Base-by-base conservation (phyloP, 768 basidiomycete species). In the Mycena haematopus region DNA sequence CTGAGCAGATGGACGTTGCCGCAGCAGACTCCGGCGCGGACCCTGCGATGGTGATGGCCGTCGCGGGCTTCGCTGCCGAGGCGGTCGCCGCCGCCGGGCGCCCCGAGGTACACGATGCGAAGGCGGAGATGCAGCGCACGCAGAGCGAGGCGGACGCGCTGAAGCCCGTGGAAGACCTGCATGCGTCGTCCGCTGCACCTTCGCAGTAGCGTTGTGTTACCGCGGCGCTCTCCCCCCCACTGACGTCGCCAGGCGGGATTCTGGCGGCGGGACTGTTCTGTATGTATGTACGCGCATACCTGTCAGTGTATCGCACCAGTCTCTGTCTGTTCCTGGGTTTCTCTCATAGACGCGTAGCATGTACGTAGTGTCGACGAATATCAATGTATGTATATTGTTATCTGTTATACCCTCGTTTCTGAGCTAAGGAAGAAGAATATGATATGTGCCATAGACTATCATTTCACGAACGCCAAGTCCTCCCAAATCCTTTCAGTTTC, bases 1-100 rank as follows among this genome's bases (percentile, higher is more conserved):
- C 84, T 25, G 88, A 92, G 70, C 80, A 42, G 40, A 42, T 82
- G 57, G 80, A 80, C 65, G 84, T 88, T 69, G 72, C 73, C 46
- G 77, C 13, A 79, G 84, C 55, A 78, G 19, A 42, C 40, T 6
- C 40, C 10, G 80, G 35, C 74, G 77, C 40, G 79, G 65, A 36
- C 29, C 17, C 56, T 15, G 57, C 36, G 19, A 29, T 45, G 63
- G 56, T 29, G 4, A 44, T 50, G 53, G 56, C 45, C 5, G 46
- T 50, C 27, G 62, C 58, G 31, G 58, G 51, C 17, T 24, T 61
- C 40, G 58, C 31, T 8, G 64, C 55, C 10, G 62, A 36, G 52
- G 62, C 44, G 4, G 58, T 29, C 4, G 62, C 49, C 6, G 57
- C 57, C 14, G 56, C 60, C 1, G 56, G 38, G 47, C 52, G 55